Conservation (phyloP, 2,329 filamentous ascomycete genomes). For the Fonsecaea monophora region DNA sequence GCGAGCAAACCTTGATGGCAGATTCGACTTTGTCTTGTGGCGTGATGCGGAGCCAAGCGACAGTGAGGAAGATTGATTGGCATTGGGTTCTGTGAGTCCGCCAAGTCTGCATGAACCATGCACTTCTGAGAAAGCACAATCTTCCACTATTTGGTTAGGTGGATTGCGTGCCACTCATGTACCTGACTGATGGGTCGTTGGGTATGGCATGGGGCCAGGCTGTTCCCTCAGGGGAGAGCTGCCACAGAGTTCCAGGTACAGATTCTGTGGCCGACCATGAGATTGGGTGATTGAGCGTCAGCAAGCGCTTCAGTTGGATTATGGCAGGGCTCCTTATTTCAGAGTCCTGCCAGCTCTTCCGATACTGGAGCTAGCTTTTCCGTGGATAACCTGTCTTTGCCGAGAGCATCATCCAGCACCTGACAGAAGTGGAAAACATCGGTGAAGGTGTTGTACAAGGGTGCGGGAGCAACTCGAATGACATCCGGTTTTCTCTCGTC, state of each 20-base stretch:
- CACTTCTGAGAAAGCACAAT: background rate
- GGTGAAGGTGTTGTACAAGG: conserved; percentile 79
- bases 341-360: conserved; percentile 1
- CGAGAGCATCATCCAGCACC: conserved; percentile 30
- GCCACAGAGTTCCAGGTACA: background rate
- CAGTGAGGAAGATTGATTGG: conserved; percentile 37
- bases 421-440: conserved; percentile 69
- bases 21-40: conserved; percentile 40
- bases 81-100: background rate
- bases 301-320: background rate
- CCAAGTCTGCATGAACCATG: background rate
- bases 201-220: background rate
- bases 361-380: background rate
- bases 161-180: background rate
- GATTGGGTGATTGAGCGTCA: background rate
- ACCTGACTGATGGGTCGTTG: background rate
- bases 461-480: conserved; percentile 80
- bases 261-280: background rate
- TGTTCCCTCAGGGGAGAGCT: background rate
- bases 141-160: background rate
- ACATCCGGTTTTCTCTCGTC: conserved; percentile 88
- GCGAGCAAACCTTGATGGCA: conserved; percentile 35
- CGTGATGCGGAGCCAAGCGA: conserved; percentile 37
- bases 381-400: conserved; percentile 16
- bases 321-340: background rate